These are phyloP conservation scores for Penicillium expansum DNA, from an alignment of 2,329 filamentous ascomycete genomes.

Conservation along the genomic window DNA sequence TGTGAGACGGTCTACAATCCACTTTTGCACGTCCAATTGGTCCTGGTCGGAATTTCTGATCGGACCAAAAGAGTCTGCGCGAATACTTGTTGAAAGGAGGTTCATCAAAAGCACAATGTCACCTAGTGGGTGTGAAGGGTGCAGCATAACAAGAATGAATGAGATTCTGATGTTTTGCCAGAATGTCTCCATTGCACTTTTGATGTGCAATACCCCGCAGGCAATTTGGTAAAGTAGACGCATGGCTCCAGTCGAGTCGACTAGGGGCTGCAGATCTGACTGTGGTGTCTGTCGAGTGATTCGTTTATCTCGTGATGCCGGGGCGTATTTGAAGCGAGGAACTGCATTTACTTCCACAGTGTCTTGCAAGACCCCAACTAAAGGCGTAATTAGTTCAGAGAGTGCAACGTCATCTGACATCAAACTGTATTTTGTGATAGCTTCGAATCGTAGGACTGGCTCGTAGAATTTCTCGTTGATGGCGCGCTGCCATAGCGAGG, in stretches of 20 bases:
- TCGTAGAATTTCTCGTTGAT: slow-evolving; percentile 53
- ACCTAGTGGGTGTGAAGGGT: slow-evolving; percentile 55
- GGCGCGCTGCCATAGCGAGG: slow-evolving; percentile 56
- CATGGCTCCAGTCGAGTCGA: slow-evolving; percentile 55
- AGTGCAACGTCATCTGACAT: slow-evolving; percentile 38
- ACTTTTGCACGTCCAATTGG: slow-evolving; percentile 43
- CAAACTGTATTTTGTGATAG: slow-evolving; percentile 42
- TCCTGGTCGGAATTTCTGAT: slow-evolving; percentile 44
- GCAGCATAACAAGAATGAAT: slow-evolving; percentile 59
- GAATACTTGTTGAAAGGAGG: slow-evolving; percentile 56
- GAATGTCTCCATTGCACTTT: slow-evolving; percentile 47
- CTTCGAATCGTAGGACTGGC: slow-evolving; percentile 44
- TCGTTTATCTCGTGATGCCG: slow-evolving; percentile 42
- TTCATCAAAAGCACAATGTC: slow-evolving; percentile 56
- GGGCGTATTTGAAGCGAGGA: slow-evolving; percentile 49
- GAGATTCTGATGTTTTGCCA: slow-evolving; percentile 58
- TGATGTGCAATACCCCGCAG: slow-evolving; percentile 46
- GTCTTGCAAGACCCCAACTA: slow-evolving; percentile 43
- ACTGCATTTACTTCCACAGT: slow-evolving; percentile 56
- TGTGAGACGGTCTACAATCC: slow-evolving; percentile 57
- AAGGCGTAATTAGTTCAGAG: slow-evolving; percentile 35
- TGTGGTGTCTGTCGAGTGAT: slow-evolving; percentile 42
- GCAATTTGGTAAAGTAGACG: slow-evolving; percentile 54
- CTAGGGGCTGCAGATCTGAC: slow-evolving; percentile 45
- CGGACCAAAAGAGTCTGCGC: slow-evolving; percentile 54